Conservation (phyloP, 441 rosid species). For the Brassica hybrid region DNA sequence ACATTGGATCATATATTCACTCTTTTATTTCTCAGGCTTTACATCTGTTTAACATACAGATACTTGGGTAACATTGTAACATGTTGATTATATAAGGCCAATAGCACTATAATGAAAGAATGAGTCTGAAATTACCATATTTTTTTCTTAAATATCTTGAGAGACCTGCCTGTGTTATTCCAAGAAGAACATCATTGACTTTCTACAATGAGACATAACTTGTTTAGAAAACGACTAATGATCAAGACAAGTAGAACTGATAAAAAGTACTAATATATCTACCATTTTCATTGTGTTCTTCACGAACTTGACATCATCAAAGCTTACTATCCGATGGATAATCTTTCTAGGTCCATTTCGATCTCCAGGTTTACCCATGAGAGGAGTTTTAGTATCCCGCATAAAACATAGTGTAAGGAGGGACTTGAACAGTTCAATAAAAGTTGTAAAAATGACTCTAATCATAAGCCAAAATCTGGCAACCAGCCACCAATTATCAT, state of each 20-base stretch:
- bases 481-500: conserved; percentile 1
- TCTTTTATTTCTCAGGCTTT: neutral
- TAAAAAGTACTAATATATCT: neutral
- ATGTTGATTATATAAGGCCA: too few species aligned
- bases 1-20: neutral
- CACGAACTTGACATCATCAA: conserved; percentile 46
- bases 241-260: neutral
- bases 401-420: conserved; percentile 37
- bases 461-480: conserved; percentile 31
- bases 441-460: conserved; percentile 35
- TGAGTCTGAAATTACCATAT: conserved; percentile 43
- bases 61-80: too few species aligned
- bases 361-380: conserved; percentile 32
- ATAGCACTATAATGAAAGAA: too few species aligned
- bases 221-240: neutral
- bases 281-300: conserved; percentile 45
- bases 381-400: conserved; percentile 47
- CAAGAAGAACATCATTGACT: conserved; percentile 67
- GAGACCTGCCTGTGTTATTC: conserved; percentile 70
- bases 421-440: conserved; percentile 31
- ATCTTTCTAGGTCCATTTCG: conserved; percentile 32
- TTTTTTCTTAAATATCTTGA: conserved; percentile 54
- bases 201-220: conserved; percentile 47
- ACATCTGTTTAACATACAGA: too few species aligned
- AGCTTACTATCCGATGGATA: conserved; percentile 38